Percentiles rank a stretch among this genome's conserved stretches.
These are phyloP conservation scores for Leccinum pachyderme DNA, from an alignment of 1,284 basidiomycete species.

Conservation along the genomic window DNA sequence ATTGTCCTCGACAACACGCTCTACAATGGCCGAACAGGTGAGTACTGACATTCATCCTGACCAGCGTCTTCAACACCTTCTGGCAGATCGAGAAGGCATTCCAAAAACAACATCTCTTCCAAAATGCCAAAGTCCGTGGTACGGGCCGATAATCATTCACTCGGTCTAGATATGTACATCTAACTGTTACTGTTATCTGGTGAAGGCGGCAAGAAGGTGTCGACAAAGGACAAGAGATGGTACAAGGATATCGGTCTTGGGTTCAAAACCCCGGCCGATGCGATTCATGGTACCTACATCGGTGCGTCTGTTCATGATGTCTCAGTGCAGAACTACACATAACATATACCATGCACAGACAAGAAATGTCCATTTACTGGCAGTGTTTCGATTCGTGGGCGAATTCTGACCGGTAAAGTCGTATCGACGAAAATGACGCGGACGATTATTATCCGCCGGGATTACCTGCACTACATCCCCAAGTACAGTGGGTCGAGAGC, in stretches of 20 bases:
- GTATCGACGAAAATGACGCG: constrained; percentile 99
- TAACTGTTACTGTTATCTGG: constrained; percentile 7
- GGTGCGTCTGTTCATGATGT: constrained; percentile 51
- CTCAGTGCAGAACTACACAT: constrained; percentile 2
- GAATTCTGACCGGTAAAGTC: constrained; percentile 97
- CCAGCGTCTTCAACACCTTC: neutral
- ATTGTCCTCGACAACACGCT: constrained; percentile 16
- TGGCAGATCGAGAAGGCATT: constrained; percentile 88
- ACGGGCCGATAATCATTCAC: constrained; percentile 32
- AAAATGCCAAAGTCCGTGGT: constrained; percentile 95
- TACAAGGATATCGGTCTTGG: constrained; percentile 98
- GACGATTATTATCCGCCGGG: constrained; percentile 96
- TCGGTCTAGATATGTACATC: constrained; percentile 12
- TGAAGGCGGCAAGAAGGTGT: constrained; percentile 82
- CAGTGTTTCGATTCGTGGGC: constrained; percentile 96
- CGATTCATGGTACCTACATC: constrained; percentile 96
- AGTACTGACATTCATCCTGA: constrained; percentile 3
- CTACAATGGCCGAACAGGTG: constrained; percentile 33
- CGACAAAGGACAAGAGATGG: constrained; percentile 97
- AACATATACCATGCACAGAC: constrained; percentile 51
- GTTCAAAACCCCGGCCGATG: constrained; percentile 96
- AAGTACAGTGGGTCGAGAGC: constrained; percentile 81
- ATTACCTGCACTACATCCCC: constrained; percentile 98
- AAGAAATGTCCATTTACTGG: constrained; percentile 99
- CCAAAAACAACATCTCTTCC: constrained; percentile 98